Percentiles rank a stretch among this genome's conserved stretches.
These are phyloP conservation scores for Sporothrix pallida DNA, from an alignment of 2,329 filamentous ascomycete genomes.

Conservation along the genomic window DNA sequence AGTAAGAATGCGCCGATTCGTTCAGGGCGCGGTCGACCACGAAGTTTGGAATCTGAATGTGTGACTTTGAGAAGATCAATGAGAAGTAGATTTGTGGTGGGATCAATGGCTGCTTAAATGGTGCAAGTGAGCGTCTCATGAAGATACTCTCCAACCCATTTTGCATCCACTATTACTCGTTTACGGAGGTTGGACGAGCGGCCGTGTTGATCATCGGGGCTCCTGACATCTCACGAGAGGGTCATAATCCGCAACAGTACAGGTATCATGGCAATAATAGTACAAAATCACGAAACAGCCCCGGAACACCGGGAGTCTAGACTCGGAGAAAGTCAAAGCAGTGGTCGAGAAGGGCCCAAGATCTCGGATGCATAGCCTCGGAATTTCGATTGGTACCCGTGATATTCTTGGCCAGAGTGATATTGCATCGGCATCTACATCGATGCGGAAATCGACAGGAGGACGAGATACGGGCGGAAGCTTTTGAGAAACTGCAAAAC, in stretches of 20 bases:
- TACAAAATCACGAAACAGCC: background rate
- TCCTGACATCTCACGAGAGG: background rate
- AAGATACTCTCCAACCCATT: background rate
- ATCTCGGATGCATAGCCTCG: conserved; percentile 8
- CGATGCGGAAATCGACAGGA: background rate
- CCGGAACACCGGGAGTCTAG: conserved; percentile 18
- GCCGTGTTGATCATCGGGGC: background rate
- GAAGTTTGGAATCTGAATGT: too few species aligned
- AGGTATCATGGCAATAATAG: conserved; percentile 1
- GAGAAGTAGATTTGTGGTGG: too few species aligned
- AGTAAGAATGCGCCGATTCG: too few species aligned
- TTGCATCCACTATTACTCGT: background rate
- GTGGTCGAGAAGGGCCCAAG: background rate
- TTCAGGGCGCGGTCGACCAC: too few species aligned
- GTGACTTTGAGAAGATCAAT: too few species aligned
- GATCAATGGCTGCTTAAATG: background rate
- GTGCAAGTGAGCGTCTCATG: background rate
- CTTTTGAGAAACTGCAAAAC: too few species aligned
- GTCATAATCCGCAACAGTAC: background rate
- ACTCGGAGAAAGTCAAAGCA: background rate
- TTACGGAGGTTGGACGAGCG: background rate
- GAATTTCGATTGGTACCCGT: background rate
- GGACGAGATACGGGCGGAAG: background rate
- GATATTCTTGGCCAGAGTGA: background rate
- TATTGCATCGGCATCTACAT: background rate